phyloP scores from a whole-genome alignment of 305 asterid species.

The Solanum hybrid region DNA sequence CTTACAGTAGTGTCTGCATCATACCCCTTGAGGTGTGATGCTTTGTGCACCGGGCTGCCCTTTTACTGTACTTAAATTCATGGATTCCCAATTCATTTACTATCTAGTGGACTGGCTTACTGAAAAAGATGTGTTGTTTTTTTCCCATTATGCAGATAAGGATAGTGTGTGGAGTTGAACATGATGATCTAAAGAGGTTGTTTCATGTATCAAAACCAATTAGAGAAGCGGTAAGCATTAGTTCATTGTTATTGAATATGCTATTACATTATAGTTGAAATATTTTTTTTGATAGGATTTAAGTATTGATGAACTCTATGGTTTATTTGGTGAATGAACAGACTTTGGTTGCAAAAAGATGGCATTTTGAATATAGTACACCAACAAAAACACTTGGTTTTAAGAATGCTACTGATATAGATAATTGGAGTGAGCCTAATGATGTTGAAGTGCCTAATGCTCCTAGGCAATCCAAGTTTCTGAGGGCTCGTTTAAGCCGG shows the following conservation, averaged over 20 bases:
- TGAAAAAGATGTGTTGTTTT: not conserved
- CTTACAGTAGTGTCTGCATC: not conserved
- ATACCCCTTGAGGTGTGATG: not conserved
- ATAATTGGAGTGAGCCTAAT: not conserved
- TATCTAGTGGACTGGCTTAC: not conserved
- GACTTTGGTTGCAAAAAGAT: constrained; percentile 10
- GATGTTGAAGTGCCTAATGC: constrained; percentile 8
- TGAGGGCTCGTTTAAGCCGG: not conserved
- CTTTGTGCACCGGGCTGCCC: not conserved
- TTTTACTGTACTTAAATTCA: not conserved
- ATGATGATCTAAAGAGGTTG: constrained; percentile 50
- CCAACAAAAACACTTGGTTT: not conserved
- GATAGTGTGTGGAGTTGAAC: constrained; percentile 60
- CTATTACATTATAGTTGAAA: not conserved
- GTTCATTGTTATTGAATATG: not conserved
- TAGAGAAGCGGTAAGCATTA: constrained; percentile 6
- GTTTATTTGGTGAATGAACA: constrained; percentile 1
- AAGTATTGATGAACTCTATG: not conserved
- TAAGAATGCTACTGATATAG: not conserved
- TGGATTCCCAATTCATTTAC: not conserved
- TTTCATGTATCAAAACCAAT: constrained; percentile 9
- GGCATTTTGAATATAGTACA: constrained; percentile 11
- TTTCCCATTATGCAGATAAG: constrained; percentile 25
- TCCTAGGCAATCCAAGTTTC: not conserved
- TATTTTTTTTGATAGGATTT: not conserved